These are phyloP conservation scores for Linum usitatissimum DNA, from an alignment of 345 rosid genomes.

Conservation along the genomic window DNA sequence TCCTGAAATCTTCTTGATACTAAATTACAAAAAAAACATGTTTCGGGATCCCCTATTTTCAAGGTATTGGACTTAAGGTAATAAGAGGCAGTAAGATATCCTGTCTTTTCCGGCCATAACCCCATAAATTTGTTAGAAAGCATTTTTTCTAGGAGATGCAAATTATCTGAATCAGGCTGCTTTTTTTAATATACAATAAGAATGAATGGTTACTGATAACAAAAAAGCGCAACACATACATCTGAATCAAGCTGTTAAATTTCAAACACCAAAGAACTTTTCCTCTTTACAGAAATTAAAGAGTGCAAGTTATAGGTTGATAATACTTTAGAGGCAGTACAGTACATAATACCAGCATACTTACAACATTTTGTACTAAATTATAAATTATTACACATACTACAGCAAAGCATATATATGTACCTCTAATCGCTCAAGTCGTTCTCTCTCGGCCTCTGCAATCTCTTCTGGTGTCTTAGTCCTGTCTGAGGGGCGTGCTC, in stretches of 20 bases:
- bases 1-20: neutral
- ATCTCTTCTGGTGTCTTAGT: constrained; percentile 90
- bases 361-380: neutral
- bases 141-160: neutral
- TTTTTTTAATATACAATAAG: too few species aligned
- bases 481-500: constrained; percentile 76
- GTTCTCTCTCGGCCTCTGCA: constrained; percentile 87
- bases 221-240: too few species aligned
- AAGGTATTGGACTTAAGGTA: neutral
- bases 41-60: neutral
- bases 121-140: too few species aligned
- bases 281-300: neutral
- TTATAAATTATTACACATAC: neutral
- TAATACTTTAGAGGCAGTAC: neutral
- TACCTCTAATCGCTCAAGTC: constrained; percentile 75
- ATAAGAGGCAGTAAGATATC: neutral
- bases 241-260: neutral
- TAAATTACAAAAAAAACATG: neutral
- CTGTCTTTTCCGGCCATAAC: too few species aligned
- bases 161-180: neutral
- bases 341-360: neutral
- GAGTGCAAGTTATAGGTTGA: neutral
- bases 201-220: too few species aligned
- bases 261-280: neutral
- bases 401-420: constrained; percentile 7